A percentile compares a stretch with the other conserved stretches of the same genome.
phyloP scores from a whole-genome alignment of 1,284 basidiomycete genomes.

The Xerocomus cyaneibrunnescens region DNA sequence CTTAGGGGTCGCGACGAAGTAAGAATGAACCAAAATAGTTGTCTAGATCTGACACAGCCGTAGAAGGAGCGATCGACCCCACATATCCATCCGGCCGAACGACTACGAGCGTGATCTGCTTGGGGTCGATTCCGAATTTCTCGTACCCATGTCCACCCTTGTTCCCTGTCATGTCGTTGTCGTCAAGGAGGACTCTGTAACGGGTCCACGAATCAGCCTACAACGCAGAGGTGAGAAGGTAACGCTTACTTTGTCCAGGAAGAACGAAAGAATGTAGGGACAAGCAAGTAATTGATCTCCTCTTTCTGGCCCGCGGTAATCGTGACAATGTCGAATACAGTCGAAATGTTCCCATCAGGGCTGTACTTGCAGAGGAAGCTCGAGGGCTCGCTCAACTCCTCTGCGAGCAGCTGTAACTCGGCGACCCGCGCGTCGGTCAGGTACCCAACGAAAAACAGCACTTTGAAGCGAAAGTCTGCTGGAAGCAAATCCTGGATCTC shows the following conservation, averaged over 20 bases:
- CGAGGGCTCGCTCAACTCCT: conserved; percentile 40
- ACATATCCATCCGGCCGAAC: conserved; percentile 18
- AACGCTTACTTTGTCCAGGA: conserved; percentile 5
- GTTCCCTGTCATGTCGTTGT: conserved; percentile 36
- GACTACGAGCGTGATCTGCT: conserved; percentile 45
- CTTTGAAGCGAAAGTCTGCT: conserved; percentile 67
- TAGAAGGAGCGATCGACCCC: conserved; percentile 8
- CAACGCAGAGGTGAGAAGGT: not conserved
- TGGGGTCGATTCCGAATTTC: conserved; percentile 46
- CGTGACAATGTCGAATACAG: conserved; percentile 55
- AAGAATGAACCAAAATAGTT: conserved; percentile 40
- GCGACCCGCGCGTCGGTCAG: conserved; percentile 40
- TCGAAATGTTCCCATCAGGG: conserved; percentile 23
- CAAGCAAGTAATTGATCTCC: conserved; percentile 29
- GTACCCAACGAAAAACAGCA: conserved; percentile 67
- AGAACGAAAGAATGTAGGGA: not conserved
- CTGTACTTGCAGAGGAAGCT: conserved; percentile 41
- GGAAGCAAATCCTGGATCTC: conserved; percentile 69
- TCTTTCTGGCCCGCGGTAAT: conserved; percentile 50
- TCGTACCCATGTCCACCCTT: conserved; percentile 45
- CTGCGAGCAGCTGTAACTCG: conserved; percentile 45
- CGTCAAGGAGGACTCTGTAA: conserved; percentile 25
- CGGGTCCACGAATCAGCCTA: not conserved
- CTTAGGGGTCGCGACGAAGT: conserved; percentile 10
- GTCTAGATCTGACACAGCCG: conserved; percentile 33